Evolutionary conservation across 225 moss, liverwort and hornwort genomes (phyloP).

Genomic region (Asterella californica): DNA sequence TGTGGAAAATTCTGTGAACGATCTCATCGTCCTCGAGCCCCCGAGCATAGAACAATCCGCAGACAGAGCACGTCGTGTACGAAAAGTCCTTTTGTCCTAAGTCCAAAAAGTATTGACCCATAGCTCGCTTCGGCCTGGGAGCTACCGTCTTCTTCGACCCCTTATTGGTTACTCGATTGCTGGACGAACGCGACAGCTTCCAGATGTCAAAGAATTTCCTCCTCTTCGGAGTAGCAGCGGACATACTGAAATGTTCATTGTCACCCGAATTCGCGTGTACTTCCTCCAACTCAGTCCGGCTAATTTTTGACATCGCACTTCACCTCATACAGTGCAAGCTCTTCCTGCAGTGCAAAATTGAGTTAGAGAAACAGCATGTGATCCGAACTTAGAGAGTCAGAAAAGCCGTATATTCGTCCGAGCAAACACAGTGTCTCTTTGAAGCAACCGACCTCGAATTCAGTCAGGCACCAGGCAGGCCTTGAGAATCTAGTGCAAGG

Average conservation of each 20-base stretch:
- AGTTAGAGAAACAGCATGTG: no score
- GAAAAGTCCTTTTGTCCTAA: constrained; percentile 88
- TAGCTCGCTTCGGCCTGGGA: constrained; percentile 28
- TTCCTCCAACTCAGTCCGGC: background rate
- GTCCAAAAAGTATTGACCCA: constrained; percentile 88
- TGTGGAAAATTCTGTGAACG: constrained; percentile 73
- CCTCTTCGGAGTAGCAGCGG: background rate
- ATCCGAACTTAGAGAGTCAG: no score
- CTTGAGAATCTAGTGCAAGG: no score
- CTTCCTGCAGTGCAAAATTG: no score
- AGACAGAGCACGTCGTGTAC: constrained; percentile 68
- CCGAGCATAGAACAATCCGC: constrained; percentile 81
- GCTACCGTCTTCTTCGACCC: constrained; percentile 32
- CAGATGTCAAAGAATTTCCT: background rate
- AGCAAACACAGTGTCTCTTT: no score
- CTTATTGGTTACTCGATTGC: background rate
- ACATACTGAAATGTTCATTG: no score
- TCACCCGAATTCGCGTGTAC: background rate
- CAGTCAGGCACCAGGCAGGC: no score
- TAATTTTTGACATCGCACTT: no score
- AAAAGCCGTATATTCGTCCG: no score
- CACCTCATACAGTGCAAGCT: no score
- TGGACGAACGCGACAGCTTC: background rate
- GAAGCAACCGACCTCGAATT: no score
- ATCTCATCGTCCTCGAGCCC: constrained; percentile 82